Base-by-base conservation (phyloP, 305 asterid genomes). In the Fraxinus sp. region DNA sequence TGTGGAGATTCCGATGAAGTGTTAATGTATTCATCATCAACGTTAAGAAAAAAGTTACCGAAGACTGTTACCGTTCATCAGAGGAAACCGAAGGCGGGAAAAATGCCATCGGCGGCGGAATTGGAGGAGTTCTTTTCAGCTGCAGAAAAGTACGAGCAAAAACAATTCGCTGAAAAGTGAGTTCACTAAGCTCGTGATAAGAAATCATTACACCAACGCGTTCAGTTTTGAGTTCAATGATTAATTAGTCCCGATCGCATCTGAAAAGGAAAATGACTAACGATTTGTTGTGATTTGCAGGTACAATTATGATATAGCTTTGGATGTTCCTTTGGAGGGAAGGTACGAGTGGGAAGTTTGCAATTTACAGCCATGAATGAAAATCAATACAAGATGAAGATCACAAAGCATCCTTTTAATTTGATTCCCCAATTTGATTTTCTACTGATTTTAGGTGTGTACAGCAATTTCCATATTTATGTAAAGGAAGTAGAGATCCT, bases 251-350 rank as follows among this genome's bases (percentile, higher is more conserved):
- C 16, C 33, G 0, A 20, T 52, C 75, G 75, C 83, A 79, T 78
- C 90, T 30, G 85, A 86, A 90, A 75, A 52, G 79, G 87, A 76
- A 76, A 59, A 22, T 55, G 81, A 81, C 86, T 80, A 86, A 84
- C 84, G 83, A 87, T 86, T 84, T 83, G 88, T 83, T 84, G 85
- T 79, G 83, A 83, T 59, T 83, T 89, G 77, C 90, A 94, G 98
- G 96, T 92, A 94, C 96, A 94, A 94, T 89, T 94, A 84, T 84
- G 98, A 94, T 85, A 74, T 91, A 28, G 93, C 83, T 86, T 91
- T 89, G 90, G 98, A 92, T 89, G 90, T 91, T 37, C 95, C 97
- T 59, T 72, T 92, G 93, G 92, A 91, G 82, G 98, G 98, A 36
- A 91, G 90, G 83, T 94, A 94, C 90, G 87, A 92, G 83, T 94